These are phyloP conservation scores for Silene uniflora DNA, from an alignment of 148 eudicot species.

Conservation along the genomic window DNA sequence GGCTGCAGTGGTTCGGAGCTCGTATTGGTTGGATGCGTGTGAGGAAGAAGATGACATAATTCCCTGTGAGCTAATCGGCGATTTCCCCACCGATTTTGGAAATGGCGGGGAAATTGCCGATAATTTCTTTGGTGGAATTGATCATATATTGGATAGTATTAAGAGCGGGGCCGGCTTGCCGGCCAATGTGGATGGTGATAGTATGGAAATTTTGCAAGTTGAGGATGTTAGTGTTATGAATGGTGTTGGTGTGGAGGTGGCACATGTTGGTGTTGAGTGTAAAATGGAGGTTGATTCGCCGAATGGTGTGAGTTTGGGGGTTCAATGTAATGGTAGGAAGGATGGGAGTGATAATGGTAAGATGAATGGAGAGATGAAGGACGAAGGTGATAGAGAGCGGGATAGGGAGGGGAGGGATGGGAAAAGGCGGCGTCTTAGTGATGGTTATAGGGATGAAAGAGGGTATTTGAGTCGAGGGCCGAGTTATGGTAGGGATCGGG, in stretches of 20 bases:
- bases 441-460: slow-evolving; percentile 40
- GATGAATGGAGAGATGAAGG: slow-evolving; percentile 7
- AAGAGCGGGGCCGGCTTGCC: slow-evolving; percentile 48
- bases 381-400: slow-evolving; percentile 21
- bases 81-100: slow-evolving; percentile 13
- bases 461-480: slow-evolving; percentile 26
- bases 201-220: slow-evolving; percentile 21
- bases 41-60: slow-evolving; percentile 68
- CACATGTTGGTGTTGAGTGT: neutral
- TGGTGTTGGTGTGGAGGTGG: neutral
- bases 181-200: slow-evolving; percentile 16
- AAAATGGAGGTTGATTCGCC: slow-evolving; percentile 17
- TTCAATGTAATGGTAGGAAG: slow-evolving; percentile 14
- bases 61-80: slow-evolving; percentile 46
- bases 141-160: slow-evolving; percentile 62
- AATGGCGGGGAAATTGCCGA: slow-evolving; percentile 28
- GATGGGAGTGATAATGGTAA: slow-evolving; percentile 16
- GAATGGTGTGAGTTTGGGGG: slow-evolving; percentile 15
- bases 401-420: slow-evolving; percentile 33
- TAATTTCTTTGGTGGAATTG: slow-evolving; percentile 63
- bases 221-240: slow-evolving; percentile 14
- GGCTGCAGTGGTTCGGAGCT: slow-evolving; percentile 41
- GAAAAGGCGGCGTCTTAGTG: slow-evolving; percentile 36
- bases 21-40: slow-evolving; percentile 88
- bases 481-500: slow-evolving; percentile 21